Evolutionary conservation across 2,329 filamentous ascomycete species (phyloP).

Genomic region (Aspergillus pseudoviridinutans): DNA sequence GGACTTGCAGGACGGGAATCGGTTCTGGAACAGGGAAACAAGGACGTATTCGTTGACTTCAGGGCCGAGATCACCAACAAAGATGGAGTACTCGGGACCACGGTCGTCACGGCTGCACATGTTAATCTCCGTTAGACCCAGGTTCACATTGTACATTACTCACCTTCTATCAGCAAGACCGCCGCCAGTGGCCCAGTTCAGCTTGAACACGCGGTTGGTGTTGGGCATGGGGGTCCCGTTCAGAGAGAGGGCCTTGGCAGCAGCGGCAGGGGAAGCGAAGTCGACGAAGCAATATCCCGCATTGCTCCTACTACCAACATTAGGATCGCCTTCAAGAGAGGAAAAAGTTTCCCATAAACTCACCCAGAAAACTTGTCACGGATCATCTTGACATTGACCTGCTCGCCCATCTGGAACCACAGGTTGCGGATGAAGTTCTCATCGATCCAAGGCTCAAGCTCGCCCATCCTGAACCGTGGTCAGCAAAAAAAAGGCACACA

Average conservation of each 20-base stretch:
- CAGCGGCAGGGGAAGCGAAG: slow-evolving; percentile 76
- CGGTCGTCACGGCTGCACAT: slow-evolving; percentile 71
- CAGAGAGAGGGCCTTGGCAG: slow-evolving; percentile 82
- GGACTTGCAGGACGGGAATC: slow-evolving; percentile 96
- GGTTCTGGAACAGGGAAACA: slow-evolving; percentile 92
- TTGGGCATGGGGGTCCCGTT: slow-evolving; percentile 90
- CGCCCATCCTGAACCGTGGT: slow-evolving; percentile 77
- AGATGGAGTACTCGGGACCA: slow-evolving; percentile 93
- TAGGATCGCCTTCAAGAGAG: slow-evolving; percentile 28
- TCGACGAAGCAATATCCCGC: slow-evolving; percentile 99
- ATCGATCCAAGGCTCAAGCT: slow-evolving; percentile 98
- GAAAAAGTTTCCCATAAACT: slow-evolving; percentile 28
- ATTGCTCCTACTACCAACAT: slow-evolving; percentile 63
- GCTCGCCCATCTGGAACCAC: slow-evolving; percentile 88
- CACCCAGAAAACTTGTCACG: slow-evolving; percentile 98
- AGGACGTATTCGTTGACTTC: slow-evolving; percentile 99
- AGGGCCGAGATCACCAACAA: slow-evolving; percentile 94
- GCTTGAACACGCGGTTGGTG: slow-evolving; percentile 91
- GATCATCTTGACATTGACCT: slow-evolving; percentile 99
- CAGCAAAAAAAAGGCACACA: slow-evolving; percentile 7
- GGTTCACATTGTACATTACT: slow-evolving; percentile 21
- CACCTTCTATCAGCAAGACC: slow-evolving; percentile 90
- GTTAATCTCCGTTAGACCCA: slow-evolving; percentile 4
- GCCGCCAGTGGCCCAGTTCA: slow-evolving; percentile 98
- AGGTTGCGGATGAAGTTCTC: slow-evolving; percentile 97